phyloP scores from a whole-genome alignment of 768 basidiomycete genomes.

The Amanita muscaria region DNA sequence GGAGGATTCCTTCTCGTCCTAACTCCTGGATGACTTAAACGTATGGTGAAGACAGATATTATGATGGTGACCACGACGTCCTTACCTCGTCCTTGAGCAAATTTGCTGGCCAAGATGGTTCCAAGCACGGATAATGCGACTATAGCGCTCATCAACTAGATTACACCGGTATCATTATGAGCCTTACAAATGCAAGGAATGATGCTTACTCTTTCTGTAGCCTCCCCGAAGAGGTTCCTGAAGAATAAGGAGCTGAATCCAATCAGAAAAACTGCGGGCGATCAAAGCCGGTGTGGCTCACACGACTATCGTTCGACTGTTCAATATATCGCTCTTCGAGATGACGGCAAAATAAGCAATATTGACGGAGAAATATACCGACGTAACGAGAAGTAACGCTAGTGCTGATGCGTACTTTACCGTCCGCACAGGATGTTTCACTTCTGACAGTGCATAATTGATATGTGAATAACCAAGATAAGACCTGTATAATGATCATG shows the following conservation, averaged over 20 bases:
- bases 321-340: slow-evolving; percentile 52
- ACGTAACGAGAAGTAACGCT: slow-evolving; percentile 43
- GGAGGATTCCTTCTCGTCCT: slow-evolving; percentile 54
- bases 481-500: slow-evolving; percentile 12
- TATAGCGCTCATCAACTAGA: slow-evolving; percentile 18
- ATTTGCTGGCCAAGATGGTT: slow-evolving; percentile 43
- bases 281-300: not conserved
- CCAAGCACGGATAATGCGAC: slow-evolving; percentile 51
- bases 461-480: slow-evolving; percentile 59
- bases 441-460: slow-evolving; percentile 60
- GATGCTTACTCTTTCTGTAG: slow-evolving; percentile 31
- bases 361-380: slow-evolving; percentile 53
- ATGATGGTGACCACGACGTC: no score
- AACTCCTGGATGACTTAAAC: slow-evolving; percentile 51
- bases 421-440: slow-evolving; percentile 52
- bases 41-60: no score
- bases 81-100: slow-evolving; percentile 6
- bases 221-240: slow-evolving; percentile 51
- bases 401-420: slow-evolving; percentile 58
- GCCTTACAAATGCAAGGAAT: not conserved
- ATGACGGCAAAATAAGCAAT: slow-evolving; percentile 64
- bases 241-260: slow-evolving; percentile 58
- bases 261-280: slow-evolving; percentile 37
- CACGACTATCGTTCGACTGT: slow-evolving; percentile 3
- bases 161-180: not conserved